Conservation (phyloP, 768 basidiomycete species). For the Hygrophoropsis aurantiaca region DNA sequence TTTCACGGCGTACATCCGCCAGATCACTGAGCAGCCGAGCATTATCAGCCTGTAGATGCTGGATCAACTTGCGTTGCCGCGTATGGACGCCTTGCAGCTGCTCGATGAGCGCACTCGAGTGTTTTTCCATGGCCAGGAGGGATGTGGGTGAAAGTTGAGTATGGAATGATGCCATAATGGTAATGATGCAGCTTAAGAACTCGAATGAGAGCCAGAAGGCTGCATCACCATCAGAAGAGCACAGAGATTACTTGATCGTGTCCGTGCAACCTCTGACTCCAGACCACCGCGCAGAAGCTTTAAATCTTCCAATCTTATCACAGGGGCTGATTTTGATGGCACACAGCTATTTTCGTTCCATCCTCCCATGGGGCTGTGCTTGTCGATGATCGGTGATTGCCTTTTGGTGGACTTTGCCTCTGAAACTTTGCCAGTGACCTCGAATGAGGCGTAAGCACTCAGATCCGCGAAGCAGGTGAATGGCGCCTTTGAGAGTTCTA, state of each 20-base stretch:
- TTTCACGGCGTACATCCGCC: slow-evolving; percentile 23
- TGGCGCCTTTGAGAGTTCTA: no score
- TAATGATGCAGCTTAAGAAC: background rate
- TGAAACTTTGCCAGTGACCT: no score
- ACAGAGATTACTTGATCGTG: background rate
- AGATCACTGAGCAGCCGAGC: slow-evolving; percentile 22
- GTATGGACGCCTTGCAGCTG: slow-evolving; percentile 22
- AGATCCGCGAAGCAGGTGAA: no score
- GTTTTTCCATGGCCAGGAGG: slow-evolving; percentile 10
- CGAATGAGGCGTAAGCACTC: no score
- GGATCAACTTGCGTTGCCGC: slow-evolving; percentile 23
- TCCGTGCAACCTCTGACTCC: background rate
- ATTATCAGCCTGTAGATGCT: slow-evolving; percentile 25
- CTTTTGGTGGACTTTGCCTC: background rate
- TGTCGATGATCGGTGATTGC: background rate
- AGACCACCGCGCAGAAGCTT: background rate
- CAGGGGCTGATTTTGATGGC: slow-evolving; percentile 2
- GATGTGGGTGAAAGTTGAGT: no score
- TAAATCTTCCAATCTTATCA: background rate
- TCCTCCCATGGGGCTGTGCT: slow-evolving; percentile 2
- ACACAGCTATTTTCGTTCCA: background rate
- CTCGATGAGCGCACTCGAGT: slow-evolving; percentile 17
- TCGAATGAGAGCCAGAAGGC: no score
- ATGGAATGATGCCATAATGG: no score
- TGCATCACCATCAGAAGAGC: slow-evolving; percentile 4